Base-by-base conservation (phyloP, 495 filamentous ascomycete genomes). In the Extremus antarcticus region DNA sequence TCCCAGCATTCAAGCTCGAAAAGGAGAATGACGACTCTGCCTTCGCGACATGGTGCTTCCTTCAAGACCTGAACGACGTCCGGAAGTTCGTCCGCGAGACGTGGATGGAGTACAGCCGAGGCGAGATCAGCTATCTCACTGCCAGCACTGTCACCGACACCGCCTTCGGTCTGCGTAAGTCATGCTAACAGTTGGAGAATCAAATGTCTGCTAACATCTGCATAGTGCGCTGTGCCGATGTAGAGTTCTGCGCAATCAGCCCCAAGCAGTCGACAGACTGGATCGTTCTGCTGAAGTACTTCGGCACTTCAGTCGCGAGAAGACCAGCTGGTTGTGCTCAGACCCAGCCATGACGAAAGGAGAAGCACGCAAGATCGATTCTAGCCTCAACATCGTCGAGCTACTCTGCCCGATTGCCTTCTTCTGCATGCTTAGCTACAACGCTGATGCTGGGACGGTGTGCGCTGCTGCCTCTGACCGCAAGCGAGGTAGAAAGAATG, bases 51-150 rank as follows among this genome's bases (percentile, higher is more conserved):
- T 53, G 50, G 35, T 53, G 35, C 21, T 43, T 25, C 43, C 39
- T 53, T 2, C 32, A 43, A 24, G 50, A 53, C 20, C 50, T 53
- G 24, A 8, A 53, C 25, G 50, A 53, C 19, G 32, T 53, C 22
- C 50, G 50, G 19, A 2, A 3, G 3, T 43, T 21, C 39, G 35
- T 53, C 9, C 32, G 39, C 2, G 16, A 45, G 3, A 43, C 39
- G 2, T 53, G 50, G 50, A 8, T 53, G 7, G 50, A 53, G 16
- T 43, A 53, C 22, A 53, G 20, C 16, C 50, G 35, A 24, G 50
- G 50, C 24, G 35, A 53, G 4, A 21, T 53, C 50, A 53, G 50
- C 50, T 53, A 43, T 21, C 38, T 53, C 20, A 29, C 50, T 13
- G 50, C 50, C 13, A 53, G 50, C 39, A 40, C 50, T 19, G 17